Base-by-base conservation (phyloP, 2,329 filamentous ascomycete species). In the Ophiostoma quercus region DNA sequence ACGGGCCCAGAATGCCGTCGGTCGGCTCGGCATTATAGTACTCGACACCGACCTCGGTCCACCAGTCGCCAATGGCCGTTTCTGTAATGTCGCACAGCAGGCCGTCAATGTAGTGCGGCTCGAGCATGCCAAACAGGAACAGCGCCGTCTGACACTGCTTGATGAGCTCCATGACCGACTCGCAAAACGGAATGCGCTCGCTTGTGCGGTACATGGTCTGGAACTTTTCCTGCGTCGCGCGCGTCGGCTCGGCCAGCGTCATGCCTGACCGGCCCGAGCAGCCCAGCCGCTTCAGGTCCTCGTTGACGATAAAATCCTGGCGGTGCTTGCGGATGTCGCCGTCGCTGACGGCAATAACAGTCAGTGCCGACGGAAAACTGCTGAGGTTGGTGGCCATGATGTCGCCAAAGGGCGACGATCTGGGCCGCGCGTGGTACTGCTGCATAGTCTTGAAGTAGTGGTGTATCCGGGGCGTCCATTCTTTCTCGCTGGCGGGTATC, bases 321-420 rank as follows among this genome's bases (percentile, higher is more conserved):
- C 92, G 86, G 76, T 97, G 89, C 75, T 88, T 90, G 73, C 86
- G 87, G 41, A 96, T 84, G 77, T 98, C 92, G 11, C 95, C 95
- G 69, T 92, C 90, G 0, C 94, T 94, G 0, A 98, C 89, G 0
- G 90, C 84, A 71, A 98, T 96, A n/a, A 97, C 92, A 0, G 92
- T 97, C 72, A 98, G 82, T 0, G 92, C 91, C 0, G 94, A 97
- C 2, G 95, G 94, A 73, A 99, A 97, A 73, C 89, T 90, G 79
- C 91, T 94, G 39, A 98, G 82, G 77, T 97, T 97, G 5, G 95
- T 98, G 71, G 97, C 90, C 91, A 97, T 96, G 71, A 98, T 81
- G 72, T 90, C 90, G 6, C 95, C 95, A 16, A 96, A 80, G 1
- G 87, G 84, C 0, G 94, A 97, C 68, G 96, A 89, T 77, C 92